Evolutionary conservation across 169 alveolate species (phyloP), one percentile per base, ranked within the genome.

Genomic region (Eimeria sp.): DNA sequence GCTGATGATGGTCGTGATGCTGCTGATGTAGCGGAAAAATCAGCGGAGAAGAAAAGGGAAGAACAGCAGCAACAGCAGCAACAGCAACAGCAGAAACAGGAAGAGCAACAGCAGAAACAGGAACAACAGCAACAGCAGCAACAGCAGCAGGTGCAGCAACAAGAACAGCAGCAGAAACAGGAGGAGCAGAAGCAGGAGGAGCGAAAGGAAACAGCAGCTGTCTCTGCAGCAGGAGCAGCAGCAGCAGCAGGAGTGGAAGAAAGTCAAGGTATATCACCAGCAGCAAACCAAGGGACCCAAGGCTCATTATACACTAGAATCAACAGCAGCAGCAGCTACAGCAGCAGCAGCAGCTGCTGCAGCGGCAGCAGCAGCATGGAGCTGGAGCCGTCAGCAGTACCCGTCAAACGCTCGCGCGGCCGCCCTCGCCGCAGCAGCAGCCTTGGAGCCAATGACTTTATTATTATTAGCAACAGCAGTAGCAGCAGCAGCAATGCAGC

Each of bases 321-420:
- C 76, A 4, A 10, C 76, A 65, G 80, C 80, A 70, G 80, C 76
- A 54, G 2, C 16, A 54, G 61, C 16, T 0, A 3, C 16, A 54
- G 16, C 16, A 70, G 80, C 80, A 70, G 80, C 78, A 70, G 78
- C 78, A 70, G 78, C 80, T n/a, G 80, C 87, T 43, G 87, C 87
- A 34, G 54, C 87, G 43, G 61, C 63, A 76, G 87, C 87, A 43
- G 27, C 87, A 76, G 40, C 61, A 20, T 40, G 4, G n/a, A 43
- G 3, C 30, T 4, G 63, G 87, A 76, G 58, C 34, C 87, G 7
- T 43, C 87, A 22, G 87, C 63, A 4, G 54, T 61, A 25, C 58
- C 87, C 11, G 87, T 30, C 11, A 45, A 34, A 34, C 87, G 87
- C 63, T 61, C 58, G 25, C 58, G 87, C n/a, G 87, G 87, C 10